Percentiles rank a stretch among this genome's conserved stretches.
Conservation (phyloP, 768 basidiomycete species). For the Grammothele lineata region DNA sequence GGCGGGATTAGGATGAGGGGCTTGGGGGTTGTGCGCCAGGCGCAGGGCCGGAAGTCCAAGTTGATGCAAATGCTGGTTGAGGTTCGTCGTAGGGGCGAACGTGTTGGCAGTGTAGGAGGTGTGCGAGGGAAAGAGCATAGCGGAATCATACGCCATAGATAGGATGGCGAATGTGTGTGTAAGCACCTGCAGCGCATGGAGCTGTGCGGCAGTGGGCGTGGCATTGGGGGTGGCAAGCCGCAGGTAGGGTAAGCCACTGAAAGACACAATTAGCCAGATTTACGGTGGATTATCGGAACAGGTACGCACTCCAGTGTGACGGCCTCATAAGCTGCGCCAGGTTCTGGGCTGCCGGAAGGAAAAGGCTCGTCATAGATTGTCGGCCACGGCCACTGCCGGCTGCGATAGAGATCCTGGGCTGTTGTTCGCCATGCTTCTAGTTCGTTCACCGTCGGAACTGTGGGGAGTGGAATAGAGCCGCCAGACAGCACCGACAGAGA, state of each 20-base stretch:
- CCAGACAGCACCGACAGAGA: constrained; percentile 3
- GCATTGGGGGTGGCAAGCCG: constrained; percentile 41
- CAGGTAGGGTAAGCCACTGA: constrained; percentile 52
- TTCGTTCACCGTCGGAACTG: constrained; percentile 4
- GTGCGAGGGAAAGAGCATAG: not conserved
- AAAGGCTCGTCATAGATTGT: constrained; percentile 34
- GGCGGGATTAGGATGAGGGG: constrained; percentile 31
- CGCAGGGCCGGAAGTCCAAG: constrained; percentile 56
- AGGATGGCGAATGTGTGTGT: constrained; percentile 52
- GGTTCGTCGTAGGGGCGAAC: constrained; percentile 27
- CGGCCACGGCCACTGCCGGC: constrained; percentile 40
- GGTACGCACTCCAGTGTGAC: constrained; percentile 27
- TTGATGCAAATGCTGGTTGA: constrained; percentile 61
- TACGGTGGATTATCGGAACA: not conserved
- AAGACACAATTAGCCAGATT: not conserved
- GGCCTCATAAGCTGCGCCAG: constrained; percentile 32
- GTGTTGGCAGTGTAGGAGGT: constrained; percentile 30
- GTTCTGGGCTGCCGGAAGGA: constrained; percentile 22
- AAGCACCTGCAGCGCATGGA: constrained; percentile 61
- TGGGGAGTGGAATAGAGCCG: constrained; percentile 1
- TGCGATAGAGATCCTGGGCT: constrained; percentile 27
- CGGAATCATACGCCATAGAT: constrained; percentile 22
- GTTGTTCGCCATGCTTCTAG: constrained; percentile 12
- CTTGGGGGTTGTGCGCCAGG: constrained; percentile 24
- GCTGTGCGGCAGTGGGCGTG: constrained; percentile 53